Evolutionary conservation across 306 rosid species (phyloP).

Genomic region (Trichosanthes truncata): DNA sequence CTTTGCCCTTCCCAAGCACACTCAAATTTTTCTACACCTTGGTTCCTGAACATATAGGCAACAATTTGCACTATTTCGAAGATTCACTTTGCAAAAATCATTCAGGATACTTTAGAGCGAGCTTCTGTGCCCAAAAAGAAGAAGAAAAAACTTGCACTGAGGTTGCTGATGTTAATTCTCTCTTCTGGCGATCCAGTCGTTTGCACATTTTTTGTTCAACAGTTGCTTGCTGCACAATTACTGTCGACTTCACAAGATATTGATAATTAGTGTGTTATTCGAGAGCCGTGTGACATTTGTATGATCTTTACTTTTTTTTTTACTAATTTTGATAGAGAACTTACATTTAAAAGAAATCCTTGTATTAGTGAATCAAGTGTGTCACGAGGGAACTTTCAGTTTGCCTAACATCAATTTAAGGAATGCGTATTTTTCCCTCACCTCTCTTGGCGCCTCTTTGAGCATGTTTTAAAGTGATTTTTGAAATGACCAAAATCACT

Average conservation of each 20-base stretch:
- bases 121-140: not conserved
- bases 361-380: not conserved
- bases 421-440: not conserved
- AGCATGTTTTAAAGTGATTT: too few species aligned
- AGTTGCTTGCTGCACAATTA: not conserved
- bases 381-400: not conserved
- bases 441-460: not conserved
- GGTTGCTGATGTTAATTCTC: not conserved
- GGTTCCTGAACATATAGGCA: not conserved
- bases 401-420: not conserved
- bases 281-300: not conserved
- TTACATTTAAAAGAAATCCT: not conserved
- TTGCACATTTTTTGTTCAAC: not conserved
- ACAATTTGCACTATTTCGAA: not conserved
- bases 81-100: not conserved
- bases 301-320: not conserved
- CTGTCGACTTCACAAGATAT: not conserved
- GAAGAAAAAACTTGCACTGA: not conserved
- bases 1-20: not conserved
- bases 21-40: not conserved
- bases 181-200: not conserved
- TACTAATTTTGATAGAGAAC: not conserved
- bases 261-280: not conserved
- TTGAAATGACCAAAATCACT: too few species aligned
- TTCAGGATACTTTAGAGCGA: not conserved